phyloP scores from a whole-genome alignment of 192 early-diverging fungal species.

The Lunasporangiospora selenospora region DNA sequence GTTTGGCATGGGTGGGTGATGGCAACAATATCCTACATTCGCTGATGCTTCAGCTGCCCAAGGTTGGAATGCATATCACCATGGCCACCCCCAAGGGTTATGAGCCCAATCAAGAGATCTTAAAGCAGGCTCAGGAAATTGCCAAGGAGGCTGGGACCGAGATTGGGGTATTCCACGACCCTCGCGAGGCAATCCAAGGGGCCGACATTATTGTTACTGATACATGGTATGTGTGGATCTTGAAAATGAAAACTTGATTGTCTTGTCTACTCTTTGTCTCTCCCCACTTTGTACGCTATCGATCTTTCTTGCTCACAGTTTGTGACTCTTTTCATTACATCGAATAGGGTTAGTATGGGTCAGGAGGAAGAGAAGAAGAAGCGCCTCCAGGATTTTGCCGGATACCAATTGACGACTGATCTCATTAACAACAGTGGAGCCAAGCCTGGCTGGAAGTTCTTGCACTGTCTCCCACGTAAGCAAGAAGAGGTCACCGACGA shows the following conservation, averaged over 20 bases:
- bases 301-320: neutral
- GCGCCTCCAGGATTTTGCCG: constrained; percentile 81
- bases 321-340: neutral
- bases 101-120: constrained; percentile 71
- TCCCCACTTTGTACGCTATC: neutral
- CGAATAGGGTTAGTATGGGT: constrained; percentile 89
- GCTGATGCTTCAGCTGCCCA: constrained; percentile 87
- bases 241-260: neutral
- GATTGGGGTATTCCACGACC: constrained; percentile 67
- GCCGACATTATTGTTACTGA: constrained; percentile 96
- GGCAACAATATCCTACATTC: constrained; percentile 97
- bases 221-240: constrained; percentile 73
- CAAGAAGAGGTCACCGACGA: constrained; percentile 97
- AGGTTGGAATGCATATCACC: constrained; percentile 80
- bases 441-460: constrained; percentile 91
- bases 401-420: constrained; percentile 90
- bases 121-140: constrained; percentile 69
- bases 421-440: constrained; percentile 81
- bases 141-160: constrained; percentile 59
- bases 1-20: constrained; percentile 99
- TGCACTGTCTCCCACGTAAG: constrained; percentile 99
- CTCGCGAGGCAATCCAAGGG: constrained; percentile 76
- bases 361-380: constrained; percentile 91
- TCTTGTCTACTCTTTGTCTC: neutral
- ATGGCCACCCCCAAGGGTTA: constrained; percentile 91